Evolutionary conservation across 2,329 filamentous ascomycete species (phyloP).

Genomic region (Colletotrichum cereale): DNA sequence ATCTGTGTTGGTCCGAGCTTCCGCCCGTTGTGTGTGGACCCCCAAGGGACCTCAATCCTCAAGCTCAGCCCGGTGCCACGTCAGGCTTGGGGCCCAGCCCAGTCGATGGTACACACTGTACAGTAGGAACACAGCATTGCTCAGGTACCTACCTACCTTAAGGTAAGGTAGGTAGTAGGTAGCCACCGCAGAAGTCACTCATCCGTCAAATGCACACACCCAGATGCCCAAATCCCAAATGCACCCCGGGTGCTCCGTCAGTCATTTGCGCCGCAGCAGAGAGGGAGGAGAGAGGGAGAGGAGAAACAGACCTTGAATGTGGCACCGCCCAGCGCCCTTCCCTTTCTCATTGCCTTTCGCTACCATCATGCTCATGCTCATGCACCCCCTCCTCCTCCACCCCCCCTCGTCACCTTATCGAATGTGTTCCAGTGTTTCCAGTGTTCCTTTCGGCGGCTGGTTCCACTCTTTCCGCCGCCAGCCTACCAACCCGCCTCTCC

Average conservation of each 20-base stretch:
- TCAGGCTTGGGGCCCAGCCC: slow-evolving; percentile 32
- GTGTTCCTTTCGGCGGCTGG: slow-evolving; percentile 6
- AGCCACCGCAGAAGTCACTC: neutral
- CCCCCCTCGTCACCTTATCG: neutral
- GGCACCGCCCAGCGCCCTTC: slow-evolving; percentile 4
- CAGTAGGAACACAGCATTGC: no score
- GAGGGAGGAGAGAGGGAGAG: no score
- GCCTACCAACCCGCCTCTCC: slow-evolving; percentile 17
- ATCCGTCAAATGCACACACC: neutral
- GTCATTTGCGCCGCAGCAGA: neutral
- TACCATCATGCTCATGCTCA: neutral
- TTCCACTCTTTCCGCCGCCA: slow-evolving; percentile 25
- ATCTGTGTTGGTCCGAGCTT: slow-evolving; percentile 26
- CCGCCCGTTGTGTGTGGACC: slow-evolving; percentile 33
- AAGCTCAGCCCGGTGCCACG: slow-evolving; percentile 41
- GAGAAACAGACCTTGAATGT: neutral
- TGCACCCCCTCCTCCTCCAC: slow-evolving; percentile 7
- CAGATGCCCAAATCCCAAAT: neutral
- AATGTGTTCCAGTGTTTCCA: neutral
- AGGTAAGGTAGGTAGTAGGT: neutral
- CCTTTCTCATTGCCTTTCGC: neutral
- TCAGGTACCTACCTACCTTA: neutral
- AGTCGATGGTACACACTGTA: no score
- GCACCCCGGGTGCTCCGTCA: neutral
- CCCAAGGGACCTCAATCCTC: slow-evolving; percentile 39